Percentiles rank a stretch among this genome's conserved stretches.
These are phyloP conservation scores for Pyricularia sp. DNA, from an alignment of 2,329 filamentous ascomycete genomes.

Conservation along the genomic window DNA sequence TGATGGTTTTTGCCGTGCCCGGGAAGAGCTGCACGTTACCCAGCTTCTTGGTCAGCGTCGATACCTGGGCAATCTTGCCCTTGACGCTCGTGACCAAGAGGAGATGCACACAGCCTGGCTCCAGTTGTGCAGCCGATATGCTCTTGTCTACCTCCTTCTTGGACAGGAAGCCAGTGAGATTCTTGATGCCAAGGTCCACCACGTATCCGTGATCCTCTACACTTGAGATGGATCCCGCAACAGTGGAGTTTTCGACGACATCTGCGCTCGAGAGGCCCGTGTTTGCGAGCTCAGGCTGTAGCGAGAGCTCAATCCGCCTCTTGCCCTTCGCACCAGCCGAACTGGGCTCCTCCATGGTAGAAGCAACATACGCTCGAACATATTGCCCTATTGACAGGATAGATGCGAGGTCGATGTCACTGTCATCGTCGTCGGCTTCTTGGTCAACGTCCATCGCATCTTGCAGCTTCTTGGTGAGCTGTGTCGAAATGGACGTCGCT, in stretches of 20 bases:
- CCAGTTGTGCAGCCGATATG: constrained; percentile 53
- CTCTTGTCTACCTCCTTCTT: constrained; percentile 68
- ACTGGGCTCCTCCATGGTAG: constrained; percentile 55
- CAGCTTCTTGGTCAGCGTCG: constrained; percentile 60
- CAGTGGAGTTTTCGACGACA: constrained; percentile 62
- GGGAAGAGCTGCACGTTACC: constrained; percentile 59
- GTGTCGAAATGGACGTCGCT: constrained; percentile 81
- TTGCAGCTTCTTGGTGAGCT: constrained; percentile 68
- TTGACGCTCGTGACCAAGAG: constrained; percentile 76
- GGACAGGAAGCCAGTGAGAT: constrained; percentile 74
- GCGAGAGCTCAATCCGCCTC: constrained; percentile 77
- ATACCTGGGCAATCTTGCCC: constrained; percentile 80
- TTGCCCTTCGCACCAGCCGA: constrained; percentile 50
- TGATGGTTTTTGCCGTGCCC: constrained; percentile 73
- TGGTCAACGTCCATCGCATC: constrained; percentile 51
- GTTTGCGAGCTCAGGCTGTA: constrained; percentile 74
- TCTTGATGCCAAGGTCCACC: constrained; percentile 78
- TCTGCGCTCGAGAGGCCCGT: constrained; percentile 62
- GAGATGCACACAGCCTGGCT: constrained; percentile 76
- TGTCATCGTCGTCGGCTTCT: constrained; percentile 40
- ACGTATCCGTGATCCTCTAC: constrained; percentile 94
- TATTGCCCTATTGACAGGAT: constrained; percentile 84
- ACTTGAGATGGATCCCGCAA: constrained; percentile 83
- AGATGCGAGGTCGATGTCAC: constrained; percentile 59
- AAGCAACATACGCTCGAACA: constrained; percentile 72